Evolutionary conservation across 2,329 filamentous ascomycete genomes (phyloP).

Genomic region (Alternaria brassicae): DNA sequence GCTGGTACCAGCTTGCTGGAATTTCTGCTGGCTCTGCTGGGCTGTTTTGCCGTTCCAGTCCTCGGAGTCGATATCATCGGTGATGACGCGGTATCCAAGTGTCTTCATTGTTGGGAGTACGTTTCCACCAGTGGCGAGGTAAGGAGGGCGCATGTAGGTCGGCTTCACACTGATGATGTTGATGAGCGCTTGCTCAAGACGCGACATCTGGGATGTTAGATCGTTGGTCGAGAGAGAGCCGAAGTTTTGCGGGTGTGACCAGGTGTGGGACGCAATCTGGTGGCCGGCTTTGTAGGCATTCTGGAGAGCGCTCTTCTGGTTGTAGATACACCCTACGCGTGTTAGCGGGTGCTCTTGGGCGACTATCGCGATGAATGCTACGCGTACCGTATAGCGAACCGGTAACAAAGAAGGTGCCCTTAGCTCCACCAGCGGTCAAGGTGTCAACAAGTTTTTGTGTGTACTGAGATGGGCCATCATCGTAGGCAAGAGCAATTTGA

Average conservation of each 20-base stretch:
- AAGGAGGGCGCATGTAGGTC: constrained; percentile 49
- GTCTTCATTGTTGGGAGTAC: constrained; percentile 44
- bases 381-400: constrained; percentile 34
- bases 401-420: constrained; percentile 48
- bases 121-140: constrained; percentile 43
- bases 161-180: constrained; percentile 49
- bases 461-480: constrained; percentile 48
- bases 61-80: constrained; percentile 43
- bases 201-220: constrained; percentile 43
- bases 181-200: constrained; percentile 43
- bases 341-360: background rate
- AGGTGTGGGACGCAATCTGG: constrained; percentile 48
- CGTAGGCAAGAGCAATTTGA: constrained; percentile 45
- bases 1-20: constrained; percentile 40
- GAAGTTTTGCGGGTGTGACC: constrained; percentile 45
- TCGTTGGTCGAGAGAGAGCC: constrained; percentile 39
- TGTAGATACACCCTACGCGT: constrained; percentile 39
- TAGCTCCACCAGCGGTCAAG: constrained; percentile 39
- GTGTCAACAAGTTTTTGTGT: constrained; percentile 45
- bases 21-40: constrained; percentile 43
- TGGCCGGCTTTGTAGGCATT: constrained; percentile 45
- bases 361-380: background rate
- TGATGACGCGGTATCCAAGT: constrained; percentile 47
- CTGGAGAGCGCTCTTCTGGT: constrained; percentile 40
- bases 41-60: constrained; percentile 47